Percentiles rank a stretch among this genome's conserved stretches.
phyloP scores from a whole-genome alignment of 148 eudicot species.

The Polygonum aviculare region DNA sequence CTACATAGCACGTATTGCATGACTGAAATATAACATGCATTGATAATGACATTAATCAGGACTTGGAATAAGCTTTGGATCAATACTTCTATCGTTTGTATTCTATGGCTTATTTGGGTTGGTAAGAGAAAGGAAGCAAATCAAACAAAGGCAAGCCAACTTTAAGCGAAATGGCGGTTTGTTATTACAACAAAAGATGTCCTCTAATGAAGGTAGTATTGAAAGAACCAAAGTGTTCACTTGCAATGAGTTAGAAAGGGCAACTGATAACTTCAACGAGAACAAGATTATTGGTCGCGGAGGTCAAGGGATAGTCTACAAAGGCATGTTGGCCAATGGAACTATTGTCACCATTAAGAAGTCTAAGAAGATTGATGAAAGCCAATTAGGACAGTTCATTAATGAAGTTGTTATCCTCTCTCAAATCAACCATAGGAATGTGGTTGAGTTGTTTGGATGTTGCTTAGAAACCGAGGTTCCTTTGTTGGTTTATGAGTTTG shows the following conservation, averaged over 20 bases:
- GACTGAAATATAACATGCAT: not conserved
- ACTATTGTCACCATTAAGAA: constrained; percentile 3
- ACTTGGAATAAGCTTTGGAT: constrained; percentile 3
- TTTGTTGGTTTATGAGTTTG: not conserved
- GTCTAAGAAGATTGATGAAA: constrained; percentile 2
- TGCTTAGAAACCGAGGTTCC: constrained; percentile 5
- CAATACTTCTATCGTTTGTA: not conserved
- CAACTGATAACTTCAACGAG: constrained; percentile 1
- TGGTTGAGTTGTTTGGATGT: constrained; percentile 10
- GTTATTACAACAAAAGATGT: not conserved
- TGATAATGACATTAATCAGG: not conserved
- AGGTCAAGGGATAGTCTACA: constrained; percentile 3
- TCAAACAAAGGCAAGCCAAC: not conserved
- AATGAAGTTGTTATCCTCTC: constrained; percentile 10
- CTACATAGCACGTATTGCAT: too few relatives aligned
- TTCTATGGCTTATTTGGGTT: not conserved
- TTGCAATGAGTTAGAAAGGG: not conserved
- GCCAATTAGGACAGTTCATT: constrained; percentile 6
- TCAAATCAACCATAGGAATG: constrained; percentile 5
- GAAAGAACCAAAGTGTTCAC: not conserved
- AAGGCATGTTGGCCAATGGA: constrained; percentile 4
- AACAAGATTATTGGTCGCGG: not conserved
- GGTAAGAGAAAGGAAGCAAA: not conserved
- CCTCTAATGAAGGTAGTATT: not conserved
- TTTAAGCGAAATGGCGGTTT: constrained; percentile 11